phyloP scores from a whole-genome alignment of 2,329 filamentous ascomycete genomes.

The Fusarium sp. region DNA sequence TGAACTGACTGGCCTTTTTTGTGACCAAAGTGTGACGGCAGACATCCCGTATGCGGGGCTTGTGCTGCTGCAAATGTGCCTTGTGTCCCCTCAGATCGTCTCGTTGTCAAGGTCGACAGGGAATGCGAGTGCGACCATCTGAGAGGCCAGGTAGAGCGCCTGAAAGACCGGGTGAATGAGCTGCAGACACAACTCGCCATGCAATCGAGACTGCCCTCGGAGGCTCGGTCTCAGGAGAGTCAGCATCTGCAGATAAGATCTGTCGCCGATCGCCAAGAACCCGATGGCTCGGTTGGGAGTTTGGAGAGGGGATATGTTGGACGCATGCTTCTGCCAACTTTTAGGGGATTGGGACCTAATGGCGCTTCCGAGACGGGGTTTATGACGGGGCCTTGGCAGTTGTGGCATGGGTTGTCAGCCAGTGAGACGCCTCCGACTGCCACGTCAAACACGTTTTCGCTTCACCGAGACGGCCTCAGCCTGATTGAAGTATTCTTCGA shows the following conservation, averaged over 20 bases:
- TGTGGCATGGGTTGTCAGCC: slow-evolving; percentile 32
- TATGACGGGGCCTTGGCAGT: slow-evolving; percentile 34
- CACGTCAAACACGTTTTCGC: slow-evolving; percentile 7
- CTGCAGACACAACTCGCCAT: slow-evolving; percentile 23
- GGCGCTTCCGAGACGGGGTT: slow-evolving; percentile 29
- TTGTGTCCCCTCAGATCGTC: slow-evolving; percentile 37
- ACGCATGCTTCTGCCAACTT: slow-evolving; percentile 36
- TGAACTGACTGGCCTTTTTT: no score
- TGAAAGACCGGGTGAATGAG: slow-evolving; percentile 24
- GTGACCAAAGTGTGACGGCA: slow-evolving; percentile 40
- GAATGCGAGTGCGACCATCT: slow-evolving; percentile 36
- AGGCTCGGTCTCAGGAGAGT: neutral
- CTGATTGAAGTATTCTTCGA: slow-evolving; percentile 35
- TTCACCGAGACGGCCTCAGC: slow-evolving; percentile 24
- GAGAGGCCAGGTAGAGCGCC: slow-evolving; percentile 22
- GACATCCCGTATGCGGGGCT: slow-evolving; percentile 32
- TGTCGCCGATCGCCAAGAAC: neutral
- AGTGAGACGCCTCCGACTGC: slow-evolving; percentile 21
- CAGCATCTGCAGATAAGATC: neutral
- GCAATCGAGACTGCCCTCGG: neutral
- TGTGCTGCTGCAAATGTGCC: slow-evolving; percentile 24
- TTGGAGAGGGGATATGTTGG: slow-evolving; percentile 28
- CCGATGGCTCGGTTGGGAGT: slow-evolving; percentile 12
- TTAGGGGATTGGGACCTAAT: neutral
- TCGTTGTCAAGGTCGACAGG: slow-evolving; percentile 26